Percentiles rank a stretch among this genome's conserved stretches.
phyloP scores from a whole-genome alignment of 2,329 filamentous ascomycete species.

The Cadophora luteo-olivacea region DNA sequence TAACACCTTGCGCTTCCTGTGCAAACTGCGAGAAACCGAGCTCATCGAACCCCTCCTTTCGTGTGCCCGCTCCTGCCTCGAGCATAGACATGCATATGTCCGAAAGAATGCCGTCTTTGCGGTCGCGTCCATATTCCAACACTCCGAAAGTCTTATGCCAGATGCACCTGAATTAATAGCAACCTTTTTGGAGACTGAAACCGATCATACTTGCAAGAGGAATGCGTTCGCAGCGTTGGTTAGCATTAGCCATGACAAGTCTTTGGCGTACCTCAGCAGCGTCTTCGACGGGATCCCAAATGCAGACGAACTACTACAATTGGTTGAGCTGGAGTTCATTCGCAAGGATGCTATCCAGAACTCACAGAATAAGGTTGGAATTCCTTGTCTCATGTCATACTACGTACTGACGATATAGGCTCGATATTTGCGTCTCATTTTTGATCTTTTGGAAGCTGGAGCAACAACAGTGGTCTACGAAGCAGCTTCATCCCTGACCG shows the following conservation, averaged over 20 bases:
- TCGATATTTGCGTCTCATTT: conserved; percentile 91
- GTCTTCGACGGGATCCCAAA: conserved; percentile 95
- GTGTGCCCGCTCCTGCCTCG: conserved; percentile 88
- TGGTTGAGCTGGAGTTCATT: conserved; percentile 96
- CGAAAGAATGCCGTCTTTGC: conserved; percentile 98
- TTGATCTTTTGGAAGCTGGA: conserved; percentile 91
- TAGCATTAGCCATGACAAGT: conserved; percentile 92
- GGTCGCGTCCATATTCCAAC: conserved; percentile 87
- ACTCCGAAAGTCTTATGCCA: conserved; percentile 90
- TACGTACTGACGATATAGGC: conserved; percentile 60
- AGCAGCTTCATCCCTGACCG: conserved; percentile 91
- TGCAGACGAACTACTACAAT: conserved; percentile 89
- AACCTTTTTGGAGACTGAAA: conserved; percentile 88
- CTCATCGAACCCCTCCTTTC: conserved; percentile 95
- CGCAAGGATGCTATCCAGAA: conserved; percentile 97
- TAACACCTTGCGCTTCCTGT: conserved; percentile 97
- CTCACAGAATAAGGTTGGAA: conserved; percentile 83
- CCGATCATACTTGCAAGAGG: conserved; percentile 93
- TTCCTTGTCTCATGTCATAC: background rate
- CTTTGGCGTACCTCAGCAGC: conserved; percentile 83
- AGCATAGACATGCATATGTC: conserved; percentile 96
- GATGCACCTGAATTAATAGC: conserved; percentile 93
- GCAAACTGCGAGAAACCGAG: conserved; percentile 94
- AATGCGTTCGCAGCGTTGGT: conserved; percentile 94
- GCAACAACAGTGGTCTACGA: conserved; percentile 97